Evolutionary conservation across 148 eudicot species (phyloP).

Genomic region (Pharnaceum exiguum): DNA sequence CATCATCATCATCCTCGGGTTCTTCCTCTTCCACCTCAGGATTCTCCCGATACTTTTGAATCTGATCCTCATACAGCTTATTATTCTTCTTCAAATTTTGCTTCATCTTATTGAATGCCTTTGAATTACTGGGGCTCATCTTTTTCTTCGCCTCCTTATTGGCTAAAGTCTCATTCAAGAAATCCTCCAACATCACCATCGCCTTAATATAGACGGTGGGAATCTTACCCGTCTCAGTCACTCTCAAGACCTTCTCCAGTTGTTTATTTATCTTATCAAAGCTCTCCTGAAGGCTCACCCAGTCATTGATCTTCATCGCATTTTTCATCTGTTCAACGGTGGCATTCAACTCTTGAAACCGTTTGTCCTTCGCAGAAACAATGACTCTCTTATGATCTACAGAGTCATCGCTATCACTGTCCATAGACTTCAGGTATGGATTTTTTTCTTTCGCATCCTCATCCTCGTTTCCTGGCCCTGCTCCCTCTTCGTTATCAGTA

Average conservation of each 20-base stretch:
- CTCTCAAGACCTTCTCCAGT: slow-evolving; percentile 74
- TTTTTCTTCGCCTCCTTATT: slow-evolving; percentile 77
- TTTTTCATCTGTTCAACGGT: slow-evolving; percentile 84
- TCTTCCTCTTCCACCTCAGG: slow-evolving; percentile 56
- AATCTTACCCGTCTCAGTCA: slow-evolving; percentile 45
- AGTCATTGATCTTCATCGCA: slow-evolving; percentile 80
- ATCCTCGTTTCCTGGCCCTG: slow-evolving; percentile 35
- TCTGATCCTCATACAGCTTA: slow-evolving; percentile 65
- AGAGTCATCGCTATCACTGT: slow-evolving; percentile 56
- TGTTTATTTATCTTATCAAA: slow-evolving; percentile 81
- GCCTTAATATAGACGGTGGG: slow-evolving; percentile 63
- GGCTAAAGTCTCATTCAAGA: slow-evolving; percentile 57
- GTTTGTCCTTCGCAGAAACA: slow-evolving; percentile 62
- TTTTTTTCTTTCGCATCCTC: slow-evolving; percentile 28
- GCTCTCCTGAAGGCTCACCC: slow-evolving; percentile 77
- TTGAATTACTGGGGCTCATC: slow-evolving; percentile 77
- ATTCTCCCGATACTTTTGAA: slow-evolving; percentile 54
- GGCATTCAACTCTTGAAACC: slow-evolving; percentile 64
- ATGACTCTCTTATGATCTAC: slow-evolving; percentile 56
- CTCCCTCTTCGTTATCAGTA: slow-evolving; percentile 50
- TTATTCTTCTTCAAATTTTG: slow-evolving; percentile 81
- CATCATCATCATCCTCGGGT: slow-evolving; percentile 28
- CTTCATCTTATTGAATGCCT: slow-evolving; percentile 73
- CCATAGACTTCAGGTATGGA: slow-evolving; percentile 31
- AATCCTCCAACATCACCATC: slow-evolving; percentile 74